Percentiles rank a stretch among this genome's conserved stretches.
Conservation (phyloP, 2,329 filamentous ascomycete species). For the Nemania diffusa region DNA sequence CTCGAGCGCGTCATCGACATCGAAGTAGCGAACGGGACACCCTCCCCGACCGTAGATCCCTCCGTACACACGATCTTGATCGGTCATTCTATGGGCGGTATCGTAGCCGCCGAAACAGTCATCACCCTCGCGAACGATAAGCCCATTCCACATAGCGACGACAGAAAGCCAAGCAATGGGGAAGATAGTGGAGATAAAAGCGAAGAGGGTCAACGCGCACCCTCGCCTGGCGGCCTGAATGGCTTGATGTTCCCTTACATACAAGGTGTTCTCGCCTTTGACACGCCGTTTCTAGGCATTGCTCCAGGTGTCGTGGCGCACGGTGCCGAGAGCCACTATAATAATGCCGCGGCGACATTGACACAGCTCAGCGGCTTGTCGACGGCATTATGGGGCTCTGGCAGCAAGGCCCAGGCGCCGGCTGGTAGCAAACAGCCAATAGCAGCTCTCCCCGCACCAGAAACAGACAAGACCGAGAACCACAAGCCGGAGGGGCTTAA, state of each 20-base stretch:
- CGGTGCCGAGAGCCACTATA: constrained; percentile 87
- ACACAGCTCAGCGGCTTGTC: constrained; percentile 72
- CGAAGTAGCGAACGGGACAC: constrained; percentile 77
- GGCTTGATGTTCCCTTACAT: constrained; percentile 92
- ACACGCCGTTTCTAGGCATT: constrained; percentile 90
- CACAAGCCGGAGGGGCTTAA: constrained; percentile 27
- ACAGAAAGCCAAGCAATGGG: constrained; percentile 40
- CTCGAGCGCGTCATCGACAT: constrained; percentile 93
- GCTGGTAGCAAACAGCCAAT: constrained; percentile 49
- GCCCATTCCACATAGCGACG: constrained; percentile 56
- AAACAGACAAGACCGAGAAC: constrained; percentile 45
- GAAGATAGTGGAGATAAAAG: constrained; percentile 17
- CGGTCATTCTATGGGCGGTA: constrained; percentile 74
- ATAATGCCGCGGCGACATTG: constrained; percentile 75
- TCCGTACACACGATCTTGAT: constrained; percentile 48
- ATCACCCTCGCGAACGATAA: constrained; percentile 73
- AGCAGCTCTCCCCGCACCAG: constrained; percentile 51
- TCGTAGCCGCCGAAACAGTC: constrained; percentile 90
- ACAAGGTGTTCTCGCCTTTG: constrained; percentile 89
- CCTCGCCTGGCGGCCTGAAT: constrained; percentile 54
- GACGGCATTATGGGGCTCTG: constrained; percentile 72
- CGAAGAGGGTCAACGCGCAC: not conserved
- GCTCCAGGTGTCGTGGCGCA: constrained; percentile 85
- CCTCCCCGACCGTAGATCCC: constrained; percentile 49
- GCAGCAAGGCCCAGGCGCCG: constrained; percentile 47